Percentiles rank a stretch among this genome's conserved stretches.
Conservation (phyloP, 371 early-diverging fungal genomes). For the Sanchytrium tribonematis region DNA sequence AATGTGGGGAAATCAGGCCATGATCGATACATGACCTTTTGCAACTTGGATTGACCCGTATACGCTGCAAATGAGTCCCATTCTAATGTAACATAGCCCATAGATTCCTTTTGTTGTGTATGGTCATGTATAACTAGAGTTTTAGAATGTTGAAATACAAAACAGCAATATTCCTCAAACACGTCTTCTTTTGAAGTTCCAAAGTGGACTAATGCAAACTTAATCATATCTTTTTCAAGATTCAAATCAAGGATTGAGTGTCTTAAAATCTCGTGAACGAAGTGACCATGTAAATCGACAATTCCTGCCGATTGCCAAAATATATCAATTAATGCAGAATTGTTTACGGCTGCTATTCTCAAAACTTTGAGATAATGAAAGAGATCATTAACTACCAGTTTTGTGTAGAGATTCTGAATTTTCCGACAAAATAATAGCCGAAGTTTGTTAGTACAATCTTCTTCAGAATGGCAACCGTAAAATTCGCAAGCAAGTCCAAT, state of each 20-base stretch:
- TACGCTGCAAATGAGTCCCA: constrained; percentile 1
- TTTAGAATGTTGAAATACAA: background rate
- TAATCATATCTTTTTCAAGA: background rate
- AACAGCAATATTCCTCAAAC: constrained; percentile 1
- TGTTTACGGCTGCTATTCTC: background rate
- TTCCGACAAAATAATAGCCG: background rate
- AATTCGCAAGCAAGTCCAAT: background rate
- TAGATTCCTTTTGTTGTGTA: background rate
- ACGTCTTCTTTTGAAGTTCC: background rate
- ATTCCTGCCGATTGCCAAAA: background rate
- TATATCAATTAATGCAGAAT: background rate
- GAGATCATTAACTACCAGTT: background rate
- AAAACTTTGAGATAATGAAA: background rate
- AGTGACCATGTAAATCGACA: background rate
- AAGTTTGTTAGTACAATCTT: background rate
- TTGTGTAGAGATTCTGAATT: background rate
- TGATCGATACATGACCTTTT: background rate
- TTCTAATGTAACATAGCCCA: background rate
- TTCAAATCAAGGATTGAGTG: background rate
- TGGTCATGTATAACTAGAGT: background rate
- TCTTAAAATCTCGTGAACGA: constrained; percentile 1
- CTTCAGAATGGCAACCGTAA: background rate
- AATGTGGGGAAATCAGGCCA: background rate
- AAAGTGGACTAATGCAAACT: background rate
- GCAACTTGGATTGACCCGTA: background rate